Evolutionary conservation across 768 basidiomycete species (phyloP).

Genomic region (Boletus rex-veris): DNA sequence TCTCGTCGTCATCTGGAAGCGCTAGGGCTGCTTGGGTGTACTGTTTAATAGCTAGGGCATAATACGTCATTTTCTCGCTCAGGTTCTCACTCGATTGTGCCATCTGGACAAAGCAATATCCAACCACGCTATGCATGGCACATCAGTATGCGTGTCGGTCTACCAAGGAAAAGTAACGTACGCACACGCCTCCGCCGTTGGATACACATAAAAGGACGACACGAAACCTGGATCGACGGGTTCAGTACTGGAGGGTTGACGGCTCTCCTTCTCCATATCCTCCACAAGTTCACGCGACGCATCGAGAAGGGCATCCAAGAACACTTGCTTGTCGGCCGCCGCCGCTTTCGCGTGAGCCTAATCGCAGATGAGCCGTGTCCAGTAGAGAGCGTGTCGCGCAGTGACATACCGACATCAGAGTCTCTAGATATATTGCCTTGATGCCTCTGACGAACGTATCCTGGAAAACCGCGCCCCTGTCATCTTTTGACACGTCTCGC

Average conservation of each 20-base stretch:
- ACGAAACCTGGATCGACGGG: not conserved
- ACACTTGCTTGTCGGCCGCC: not conserved
- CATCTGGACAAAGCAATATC: not conserved
- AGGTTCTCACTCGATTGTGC: not conserved
- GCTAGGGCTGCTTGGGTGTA: not conserved
- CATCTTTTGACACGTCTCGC: not conserved
- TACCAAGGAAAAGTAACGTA: not conserved
- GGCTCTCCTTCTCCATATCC: not conserved
- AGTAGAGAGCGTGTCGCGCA: too few species aligned
- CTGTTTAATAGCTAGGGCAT: not conserved
- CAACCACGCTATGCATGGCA: not conserved
- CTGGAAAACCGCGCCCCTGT: not conserved
- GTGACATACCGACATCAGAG: not conserved
- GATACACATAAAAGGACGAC: conserved; percentile 3
- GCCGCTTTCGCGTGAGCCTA: not conserved
- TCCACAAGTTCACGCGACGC: not conserved
- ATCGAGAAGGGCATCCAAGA: not conserved
- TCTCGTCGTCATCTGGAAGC: conserved; percentile 5
- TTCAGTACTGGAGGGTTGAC: not conserved
- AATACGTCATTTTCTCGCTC: not conserved
- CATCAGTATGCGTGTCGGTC: not conserved
- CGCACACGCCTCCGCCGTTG: not conserved
- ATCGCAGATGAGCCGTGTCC: not conserved
- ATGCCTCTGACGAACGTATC: conserved; percentile 1
- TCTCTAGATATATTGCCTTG: not conserved